Evolutionary conservation across 805 yeast species (phyloP).

Genomic region (Wickerhamomyces strasburgensis): DNA sequence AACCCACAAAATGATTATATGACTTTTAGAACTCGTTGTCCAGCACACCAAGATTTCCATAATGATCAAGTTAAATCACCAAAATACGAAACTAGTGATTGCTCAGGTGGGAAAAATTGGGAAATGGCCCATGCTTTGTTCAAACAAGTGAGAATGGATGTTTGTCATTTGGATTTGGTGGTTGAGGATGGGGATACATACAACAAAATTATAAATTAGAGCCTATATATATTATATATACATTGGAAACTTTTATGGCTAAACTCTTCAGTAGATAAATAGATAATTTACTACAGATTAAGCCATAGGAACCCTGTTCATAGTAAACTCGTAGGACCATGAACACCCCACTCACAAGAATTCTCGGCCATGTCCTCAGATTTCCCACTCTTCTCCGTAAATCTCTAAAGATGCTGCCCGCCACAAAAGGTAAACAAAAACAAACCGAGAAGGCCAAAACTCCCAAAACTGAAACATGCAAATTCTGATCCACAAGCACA

Average conservation of each 20-base stretch:
- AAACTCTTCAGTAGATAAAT: no score
- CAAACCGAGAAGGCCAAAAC: no score
- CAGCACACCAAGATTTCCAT: slow-evolving; percentile 12
- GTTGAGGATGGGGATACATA: slow-evolving; percentile 19
- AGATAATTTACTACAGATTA: no score
- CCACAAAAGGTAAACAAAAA: slow-evolving; percentile 2
- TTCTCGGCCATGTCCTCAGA: no score
- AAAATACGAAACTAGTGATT: slow-evolving; percentile 10
- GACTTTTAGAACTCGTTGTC: slow-evolving; percentile 16
- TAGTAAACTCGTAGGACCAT: no score
- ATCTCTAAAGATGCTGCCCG: neutral
- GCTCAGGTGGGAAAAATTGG: slow-evolving; percentile 22
- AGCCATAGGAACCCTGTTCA: no score
- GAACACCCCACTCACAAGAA: no score
- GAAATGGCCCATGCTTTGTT: slow-evolving; percentile 16
- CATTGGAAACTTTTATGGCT: no score
- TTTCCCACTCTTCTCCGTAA: neutral
- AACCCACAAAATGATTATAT: slow-evolving; percentile 10
- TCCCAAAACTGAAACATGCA: no score
- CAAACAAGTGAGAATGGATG: slow-evolving; percentile 16
- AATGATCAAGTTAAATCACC: slow-evolving; percentile 13
- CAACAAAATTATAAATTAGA: slow-evolving; percentile 16
- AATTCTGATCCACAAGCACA: no score
- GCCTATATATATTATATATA: no score
- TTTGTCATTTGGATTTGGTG: slow-evolving; percentile 20